Base-by-base conservation (phyloP, 306 rosid genomes). In the Acmispon strigosus region DNA sequence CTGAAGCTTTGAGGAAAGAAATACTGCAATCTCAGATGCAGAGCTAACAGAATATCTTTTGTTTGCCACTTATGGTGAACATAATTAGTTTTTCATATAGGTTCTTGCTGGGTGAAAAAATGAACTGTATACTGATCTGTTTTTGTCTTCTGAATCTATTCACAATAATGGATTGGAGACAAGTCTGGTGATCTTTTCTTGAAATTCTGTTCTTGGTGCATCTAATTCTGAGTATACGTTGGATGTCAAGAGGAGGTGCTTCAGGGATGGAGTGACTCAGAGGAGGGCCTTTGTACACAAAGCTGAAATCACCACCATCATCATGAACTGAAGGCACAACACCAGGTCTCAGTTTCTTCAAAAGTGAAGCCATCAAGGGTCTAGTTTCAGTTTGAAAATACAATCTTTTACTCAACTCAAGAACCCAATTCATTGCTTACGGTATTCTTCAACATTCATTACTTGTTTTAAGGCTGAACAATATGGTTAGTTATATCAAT, bases 271-370 rank as follows among this genome's bases (percentile, higher is more conserved):
- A 83, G 62, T 78, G 64, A 39, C 57, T 18, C 10, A 87, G 15
- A 43, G 88, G 80, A 69, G 93, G 90, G 8, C 97, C 97, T 74
- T 10, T 27, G 62, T 92, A 91, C 17, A 89, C 96, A 48, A 71
- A 39, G 64, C 62, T 80, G 10, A 17, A 81, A 10, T 84, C 76
- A 10, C 53, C 61, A 9, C 32, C 53, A 34, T 14, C 69, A 22
- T 56, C 75, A 11, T 73, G 62, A 69, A 58, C 59, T 32, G 91
- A 66, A 70, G 78, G 63, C 65, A 58, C 72, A 10, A 62, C 72
- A 10, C 62, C 78, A 0, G 54, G 59, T 56, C 78, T 60, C 49
- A 80, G 70, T 45, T 81, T 87, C 39, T 80, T 82, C 72, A 85
- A 52, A 66, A 92, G 14, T 8, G 68, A 76, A 62, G 83, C 91